A percentile compares a stretch with the other conserved stretches of the same genome.
Conservation (phyloP, 2,329 filamentous ascomycete genomes). For the Teratosphaeria nubilosa region DNA sequence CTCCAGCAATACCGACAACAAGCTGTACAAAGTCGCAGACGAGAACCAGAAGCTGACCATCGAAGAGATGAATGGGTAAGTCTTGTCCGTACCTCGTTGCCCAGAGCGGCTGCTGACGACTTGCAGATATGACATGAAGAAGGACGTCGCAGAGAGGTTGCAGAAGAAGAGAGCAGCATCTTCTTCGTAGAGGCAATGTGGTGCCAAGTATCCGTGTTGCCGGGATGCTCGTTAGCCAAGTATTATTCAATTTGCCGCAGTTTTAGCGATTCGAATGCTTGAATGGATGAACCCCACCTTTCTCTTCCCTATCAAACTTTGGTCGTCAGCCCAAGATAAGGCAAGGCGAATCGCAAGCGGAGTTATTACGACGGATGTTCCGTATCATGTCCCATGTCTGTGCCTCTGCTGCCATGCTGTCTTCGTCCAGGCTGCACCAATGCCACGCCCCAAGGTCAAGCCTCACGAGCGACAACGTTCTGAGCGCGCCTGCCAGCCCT, state of each 20-base stretch:
- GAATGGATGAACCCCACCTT: neutral
- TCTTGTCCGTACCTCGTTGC: neutral
- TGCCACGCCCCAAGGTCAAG: neutral
- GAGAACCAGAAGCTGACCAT: constrained; percentile 52
- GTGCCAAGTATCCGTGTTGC: neutral
- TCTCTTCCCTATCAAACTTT: neutral
- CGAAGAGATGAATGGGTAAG: constrained; percentile 55
- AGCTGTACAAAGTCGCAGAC: constrained; percentile 51
- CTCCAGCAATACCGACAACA: constrained; percentile 46
- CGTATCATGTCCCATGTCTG: neutral
- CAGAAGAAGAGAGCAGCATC: neutral
- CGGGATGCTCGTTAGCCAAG: neutral
- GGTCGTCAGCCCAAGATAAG: neutral
- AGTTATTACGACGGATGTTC: neutral
- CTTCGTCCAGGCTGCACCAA: neutral
- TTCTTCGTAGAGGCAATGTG: neutral
- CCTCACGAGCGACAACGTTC: neutral
- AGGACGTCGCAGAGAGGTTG: neutral
- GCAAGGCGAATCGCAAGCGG: neutral
- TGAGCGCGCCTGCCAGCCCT: neutral
- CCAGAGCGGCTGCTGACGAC: neutral
- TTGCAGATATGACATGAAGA: constrained; percentile 1
- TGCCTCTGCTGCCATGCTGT: neutral
- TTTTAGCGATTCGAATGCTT: neutral
- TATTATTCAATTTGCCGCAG: neutral